phyloP scores from a whole-genome alignment of 371 early-diverging fungal genomes.

The Actinomortierella ambigua region DNA sequence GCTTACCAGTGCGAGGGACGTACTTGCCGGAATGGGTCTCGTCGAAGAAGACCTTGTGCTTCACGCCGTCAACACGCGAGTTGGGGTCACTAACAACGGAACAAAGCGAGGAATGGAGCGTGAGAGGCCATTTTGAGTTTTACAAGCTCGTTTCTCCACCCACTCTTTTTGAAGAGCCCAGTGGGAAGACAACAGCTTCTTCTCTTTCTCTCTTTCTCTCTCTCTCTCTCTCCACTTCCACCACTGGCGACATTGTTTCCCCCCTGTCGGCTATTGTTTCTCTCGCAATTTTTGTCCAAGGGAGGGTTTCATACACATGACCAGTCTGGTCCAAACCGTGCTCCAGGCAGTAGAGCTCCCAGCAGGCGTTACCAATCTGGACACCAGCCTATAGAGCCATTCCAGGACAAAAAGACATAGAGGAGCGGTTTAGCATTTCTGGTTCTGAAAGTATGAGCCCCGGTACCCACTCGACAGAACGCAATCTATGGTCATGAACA shows the following conservation, averaged over 20 bases:
- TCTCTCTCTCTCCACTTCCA: constrained; percentile 9
- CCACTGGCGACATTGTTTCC: constrained; percentile 68
- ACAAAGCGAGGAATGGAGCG: too few species aligned
- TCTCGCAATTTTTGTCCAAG: too few species aligned
- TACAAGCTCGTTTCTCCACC: not conserved
- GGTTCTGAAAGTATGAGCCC: too few species aligned
- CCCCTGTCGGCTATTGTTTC: too few species aligned
- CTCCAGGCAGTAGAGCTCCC: constrained; percentile 98
- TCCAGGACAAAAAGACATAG: not conserved
- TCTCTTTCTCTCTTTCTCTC: not conserved
- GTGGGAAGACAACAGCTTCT: not conserved
- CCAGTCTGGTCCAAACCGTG: constrained; percentile 95
- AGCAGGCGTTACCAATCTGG: constrained; percentile 98
- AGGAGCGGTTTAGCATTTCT: too few species aligned
- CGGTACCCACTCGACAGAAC: too few species aligned
- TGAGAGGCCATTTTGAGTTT: constrained; percentile 40
- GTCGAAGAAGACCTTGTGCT: too few species aligned
- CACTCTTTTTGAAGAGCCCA: not conserved
- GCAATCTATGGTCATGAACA: too few species aligned
- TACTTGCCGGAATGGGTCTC: constrained; percentile 4
- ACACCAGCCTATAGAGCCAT: constrained; percentile 83
- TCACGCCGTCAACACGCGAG: too few species aligned
- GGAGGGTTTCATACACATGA: too few species aligned
- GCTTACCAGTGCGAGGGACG: constrained; percentile 19
- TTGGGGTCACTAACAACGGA: too few species aligned